Percentiles rank a stretch among this genome's conserved stretches.
Conservation (phyloP, 2,329 filamentous ascomycete species). For the Penicillium sp. region DNA sequence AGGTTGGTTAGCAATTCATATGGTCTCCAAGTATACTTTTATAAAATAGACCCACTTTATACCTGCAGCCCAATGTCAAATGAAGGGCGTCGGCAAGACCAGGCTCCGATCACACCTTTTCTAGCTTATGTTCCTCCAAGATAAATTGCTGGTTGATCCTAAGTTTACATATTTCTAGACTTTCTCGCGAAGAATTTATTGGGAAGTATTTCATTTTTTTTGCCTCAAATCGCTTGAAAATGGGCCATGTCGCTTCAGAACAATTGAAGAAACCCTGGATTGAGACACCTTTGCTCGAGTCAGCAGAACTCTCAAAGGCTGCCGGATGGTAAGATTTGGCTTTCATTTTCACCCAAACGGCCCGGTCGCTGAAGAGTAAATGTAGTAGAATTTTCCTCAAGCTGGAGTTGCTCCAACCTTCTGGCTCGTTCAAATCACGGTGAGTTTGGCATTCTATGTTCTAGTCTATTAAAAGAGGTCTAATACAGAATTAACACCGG, state of each 20-base stretch:
- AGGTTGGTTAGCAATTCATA: no score
- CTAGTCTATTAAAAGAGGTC: background rate
- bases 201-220: background rate
- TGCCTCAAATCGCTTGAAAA: background rate
- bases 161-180: background rate
- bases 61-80: background rate
- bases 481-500: background rate
- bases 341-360: background rate
- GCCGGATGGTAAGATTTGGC: slow-evolving; percentile 38
- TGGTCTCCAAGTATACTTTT: no score
- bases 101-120: background rate
- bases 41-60: no score
- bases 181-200: background rate
- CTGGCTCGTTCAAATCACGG: slow-evolving; percentile 78
- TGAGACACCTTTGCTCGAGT: slow-evolving; percentile 42
- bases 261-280: slow-evolving; percentile 37
- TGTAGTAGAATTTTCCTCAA: slow-evolving; percentile 73
- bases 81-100: background rate
- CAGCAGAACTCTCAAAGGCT: slow-evolving; percentile 34
- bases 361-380: background rate
- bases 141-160: background rate
- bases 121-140: no score
- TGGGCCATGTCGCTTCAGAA: background rate
- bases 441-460: slow-evolving; percentile 12
- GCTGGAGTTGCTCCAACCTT: slow-evolving; percentile 76